Base-by-base conservation (phyloP, 495 filamentous ascomycete species). In the Penicillium pancosmium region DNA sequence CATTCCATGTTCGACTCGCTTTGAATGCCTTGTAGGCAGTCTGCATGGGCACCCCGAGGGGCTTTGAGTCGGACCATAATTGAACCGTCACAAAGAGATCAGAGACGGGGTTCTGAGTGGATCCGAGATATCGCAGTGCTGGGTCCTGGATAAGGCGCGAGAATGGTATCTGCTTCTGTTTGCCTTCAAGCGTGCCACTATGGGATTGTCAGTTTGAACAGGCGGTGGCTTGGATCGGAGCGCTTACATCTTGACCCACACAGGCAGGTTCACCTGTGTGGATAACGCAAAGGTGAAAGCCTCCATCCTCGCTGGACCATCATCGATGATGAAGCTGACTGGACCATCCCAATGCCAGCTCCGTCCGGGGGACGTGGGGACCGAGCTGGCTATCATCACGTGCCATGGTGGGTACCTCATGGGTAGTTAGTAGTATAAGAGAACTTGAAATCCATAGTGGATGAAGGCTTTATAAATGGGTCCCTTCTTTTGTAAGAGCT, bases 51-150 rank as follows among this genome's bases (percentile, higher is more conserved):
- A 97, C 90, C 1, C 93, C 93, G 58, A 98, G 73, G 13, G 94
- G 92, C 68, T 99, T 98, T 16, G 91, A 96, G 63, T 96, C 92
- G 11, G 95, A 92, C 88, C 93, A 99, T 66, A 97, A 78, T 73
- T 97, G 95, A 15, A 86, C 89, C 4, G 92, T 97, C 18, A 95
- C 88, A 64, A 92, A 97, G 38, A 98, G 87, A 69, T 98, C 94
- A 18, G 91, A 97, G 67, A 86, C 71, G 11, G 83, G 75, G 63
- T 84, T 87, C 49, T 76, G 82, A 55, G 91, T 90, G 21, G 94
- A 97, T 40, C 91, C 93, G 40, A 92, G 82, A 67, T 97, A 89
- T 65, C 90, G 84, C 38, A 98, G 76, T 47, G 96, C 87, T 2
- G 93, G 87, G 47, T 85, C 80, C 41, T 88, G 80, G 27, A 96